Conservation (phyloP, 2,329 filamentous ascomycete genomes). For the Trichoderma atrobrunneum region DNA sequence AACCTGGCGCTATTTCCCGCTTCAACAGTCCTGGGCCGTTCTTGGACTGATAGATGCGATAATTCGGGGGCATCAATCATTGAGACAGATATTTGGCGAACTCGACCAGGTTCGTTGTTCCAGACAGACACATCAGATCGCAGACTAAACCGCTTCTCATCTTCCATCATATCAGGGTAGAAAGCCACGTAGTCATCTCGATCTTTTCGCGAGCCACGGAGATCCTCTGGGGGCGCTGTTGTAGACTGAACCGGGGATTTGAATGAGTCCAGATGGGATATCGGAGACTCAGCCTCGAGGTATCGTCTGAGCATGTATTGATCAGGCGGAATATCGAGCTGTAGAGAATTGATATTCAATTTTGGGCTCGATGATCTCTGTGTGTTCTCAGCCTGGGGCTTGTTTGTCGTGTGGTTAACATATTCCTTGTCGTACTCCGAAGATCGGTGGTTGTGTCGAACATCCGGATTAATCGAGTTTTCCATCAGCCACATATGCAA, state of each 20-base stretch:
- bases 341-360: background rate
- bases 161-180: background rate
- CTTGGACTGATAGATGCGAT: background rate
- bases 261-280: background rate
- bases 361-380: background rate
- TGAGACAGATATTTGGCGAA: constrained; percentile 12
- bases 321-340: constrained; percentile 4
- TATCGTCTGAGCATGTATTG: constrained; percentile 20
- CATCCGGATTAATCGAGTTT: background rate
- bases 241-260: background rate
- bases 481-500: background rate
- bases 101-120: constrained; percentile 23
- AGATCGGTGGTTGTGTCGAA: background rate
- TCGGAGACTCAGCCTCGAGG: constrained; percentile 17
- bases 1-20: background rate
- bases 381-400: background rate
- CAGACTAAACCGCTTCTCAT: constrained; percentile 21
- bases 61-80: constrained; percentile 14
- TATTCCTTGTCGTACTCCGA: background rate
- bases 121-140: constrained; percentile 26
- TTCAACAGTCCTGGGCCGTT: background rate
- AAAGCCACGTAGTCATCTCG: background rate
- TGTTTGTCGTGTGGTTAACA: background rate
- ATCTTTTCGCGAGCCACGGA: background rate
- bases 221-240: background rate